These are phyloP conservation scores for Neopestalotiopsis sp. DNA, from an alignment of 2,329 filamentous ascomycete species.

Conservation along the genomic window DNA sequence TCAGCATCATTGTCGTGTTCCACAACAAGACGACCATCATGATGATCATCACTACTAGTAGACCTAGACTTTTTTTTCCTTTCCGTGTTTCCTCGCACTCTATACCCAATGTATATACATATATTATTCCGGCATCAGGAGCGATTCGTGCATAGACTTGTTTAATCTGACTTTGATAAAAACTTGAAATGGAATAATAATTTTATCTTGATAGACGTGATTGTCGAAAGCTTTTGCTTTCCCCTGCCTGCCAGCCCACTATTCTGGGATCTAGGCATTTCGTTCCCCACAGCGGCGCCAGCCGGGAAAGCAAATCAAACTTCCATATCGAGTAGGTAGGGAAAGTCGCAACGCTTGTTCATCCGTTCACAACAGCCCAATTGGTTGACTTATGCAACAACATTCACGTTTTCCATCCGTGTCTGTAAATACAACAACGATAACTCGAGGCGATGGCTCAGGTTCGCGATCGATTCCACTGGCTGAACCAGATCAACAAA, in stretches of 20 bases:
- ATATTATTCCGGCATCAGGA: neutral
- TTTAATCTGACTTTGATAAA: neutral
- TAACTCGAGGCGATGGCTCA: neutral
- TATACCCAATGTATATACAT: slow-evolving; percentile 7
- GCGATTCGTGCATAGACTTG: neutral
- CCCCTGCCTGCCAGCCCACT: neutral
- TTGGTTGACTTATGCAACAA: neutral
- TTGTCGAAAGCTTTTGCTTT: neutral
- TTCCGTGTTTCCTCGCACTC: no score
- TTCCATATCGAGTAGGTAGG: neutral
- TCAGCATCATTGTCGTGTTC: no score
- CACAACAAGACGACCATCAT: no score
- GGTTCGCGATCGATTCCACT: slow-evolving; percentile 14
- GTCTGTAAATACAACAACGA: neutral
- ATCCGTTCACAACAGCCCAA: neutral
- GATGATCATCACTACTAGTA: neutral
- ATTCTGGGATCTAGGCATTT: neutral
- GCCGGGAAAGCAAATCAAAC: neutral
- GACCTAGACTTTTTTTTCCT: neutral
- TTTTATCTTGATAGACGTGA: no score
- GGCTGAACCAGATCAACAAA: slow-evolving; percentile 17
- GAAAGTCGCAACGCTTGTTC: neutral
- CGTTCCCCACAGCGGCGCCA: neutral
- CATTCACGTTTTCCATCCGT: neutral
- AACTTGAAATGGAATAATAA: neutral